Conservation (phyloP, 441 rosid species). For the Biscutella laevigata region DNA sequence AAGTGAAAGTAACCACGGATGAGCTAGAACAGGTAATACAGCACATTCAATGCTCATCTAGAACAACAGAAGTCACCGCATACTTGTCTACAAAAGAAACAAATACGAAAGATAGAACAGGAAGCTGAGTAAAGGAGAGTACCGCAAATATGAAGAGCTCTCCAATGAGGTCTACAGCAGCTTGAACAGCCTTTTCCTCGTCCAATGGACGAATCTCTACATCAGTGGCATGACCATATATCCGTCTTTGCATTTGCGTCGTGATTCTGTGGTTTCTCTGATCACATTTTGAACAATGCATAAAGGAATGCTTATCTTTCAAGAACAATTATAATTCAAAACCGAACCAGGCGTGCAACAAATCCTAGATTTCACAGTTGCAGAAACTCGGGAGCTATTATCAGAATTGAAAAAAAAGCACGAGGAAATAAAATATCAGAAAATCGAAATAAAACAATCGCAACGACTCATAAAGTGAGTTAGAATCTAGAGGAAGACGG, state of each 20-base stretch:
- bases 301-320: not conserved
- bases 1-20: not conserved
- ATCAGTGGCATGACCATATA: slow-evolving; percentile 66
- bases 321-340: not conserved
- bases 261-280: slow-evolving; percentile 68
- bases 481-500: not conserved
- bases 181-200: slow-evolving; percentile 91
- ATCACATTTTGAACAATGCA: slow-evolving; percentile 4
- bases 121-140: slow-evolving; percentile 9
- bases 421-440: not conserved
- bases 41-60: not conserved
- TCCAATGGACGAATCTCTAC: slow-evolving; percentile 82
- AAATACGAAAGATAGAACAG: not conserved
- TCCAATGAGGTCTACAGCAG: slow-evolving; percentile 85
- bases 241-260: slow-evolving; percentile 65
- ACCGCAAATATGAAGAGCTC: slow-evolving; percentile 83
- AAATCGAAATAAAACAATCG: not conserved
- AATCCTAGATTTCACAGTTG: not conserved
- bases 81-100: not conserved
- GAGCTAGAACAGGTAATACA: not conserved
- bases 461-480: not conserved
- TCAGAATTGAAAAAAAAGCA: not conserved
- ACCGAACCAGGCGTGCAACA: not conserved
- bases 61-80: not conserved
- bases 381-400: not conserved